Evolutionary conservation across 495 filamentous ascomycete species (phyloP).

Genomic region (Hypoxylon fuscum): DNA sequence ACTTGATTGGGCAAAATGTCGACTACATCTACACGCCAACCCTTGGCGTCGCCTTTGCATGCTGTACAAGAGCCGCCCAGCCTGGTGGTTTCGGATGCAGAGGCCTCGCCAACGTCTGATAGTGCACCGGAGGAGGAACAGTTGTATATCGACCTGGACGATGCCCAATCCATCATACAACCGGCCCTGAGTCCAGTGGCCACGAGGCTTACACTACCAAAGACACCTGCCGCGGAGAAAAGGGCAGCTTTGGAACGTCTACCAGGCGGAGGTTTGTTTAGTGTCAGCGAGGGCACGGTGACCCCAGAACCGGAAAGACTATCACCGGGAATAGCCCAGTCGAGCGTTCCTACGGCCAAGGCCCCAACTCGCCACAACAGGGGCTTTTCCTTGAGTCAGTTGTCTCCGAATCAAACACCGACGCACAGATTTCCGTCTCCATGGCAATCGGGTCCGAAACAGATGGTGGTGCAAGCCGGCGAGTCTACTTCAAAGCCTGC

Average conservation of each 20-base stretch:
- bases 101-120: conserved; percentile 42
- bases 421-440: conserved; percentile 54
- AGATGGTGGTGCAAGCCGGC: conserved; percentile 50
- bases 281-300: conserved; percentile 26
- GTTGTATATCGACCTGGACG: conserved; percentile 59
- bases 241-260: conserved; percentile 69
- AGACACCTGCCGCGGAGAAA: conserved; percentile 80
- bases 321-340: conserved; percentile 14
- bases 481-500: conserved; percentile 43
- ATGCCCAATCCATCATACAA: conserved; percentile 73
- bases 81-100: conserved; percentile 31
- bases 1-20: conserved; percentile 29
- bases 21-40: conserved; percentile 14
- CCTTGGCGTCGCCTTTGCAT: conserved; percentile 2
- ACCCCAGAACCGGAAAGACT: conserved; percentile 15
- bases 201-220: conserved; percentile 73
- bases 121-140: conserved; percentile 43
- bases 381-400: conserved; percentile 44
- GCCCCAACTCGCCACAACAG: conserved; percentile 32
- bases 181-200: conserved; percentile 79
- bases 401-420: conserved; percentile 37
- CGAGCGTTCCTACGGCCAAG: conserved; percentile 16
- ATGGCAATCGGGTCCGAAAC: conserved; percentile 61
- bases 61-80: conserved; percentile 24
- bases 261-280: conserved; percentile 63